Evolutionary conservation across 2,329 filamentous ascomycete genomes (phyloP).

Genomic region (Pochonia chlamydosporia): DNA sequence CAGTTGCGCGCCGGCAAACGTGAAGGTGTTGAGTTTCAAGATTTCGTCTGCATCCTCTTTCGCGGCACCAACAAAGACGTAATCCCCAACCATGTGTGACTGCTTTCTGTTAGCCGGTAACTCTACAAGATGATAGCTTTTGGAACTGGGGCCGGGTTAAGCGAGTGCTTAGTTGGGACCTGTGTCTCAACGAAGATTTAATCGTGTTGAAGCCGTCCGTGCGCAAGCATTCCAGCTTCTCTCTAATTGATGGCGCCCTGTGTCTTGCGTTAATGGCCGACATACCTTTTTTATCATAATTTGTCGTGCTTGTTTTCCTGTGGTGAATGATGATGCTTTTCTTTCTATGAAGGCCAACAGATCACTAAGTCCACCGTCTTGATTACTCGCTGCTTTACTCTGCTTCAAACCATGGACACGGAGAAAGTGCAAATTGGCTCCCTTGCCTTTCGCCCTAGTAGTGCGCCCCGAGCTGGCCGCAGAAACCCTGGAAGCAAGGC

Average conservation of each 20-base stretch:
- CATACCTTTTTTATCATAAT: constrained; percentile 75
- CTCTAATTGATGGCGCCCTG: constrained; percentile 7
- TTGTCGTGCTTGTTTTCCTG: constrained; percentile 35
- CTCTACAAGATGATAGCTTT: constrained; percentile 30
- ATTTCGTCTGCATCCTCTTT: constrained; percentile 59
- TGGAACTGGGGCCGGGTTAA: constrained; percentile 1
- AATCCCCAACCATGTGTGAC: constrained; percentile 65
- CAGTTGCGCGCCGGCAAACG: constrained; percentile 60
- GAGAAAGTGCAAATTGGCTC: constrained; percentile 27
- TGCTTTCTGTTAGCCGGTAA: constrained; percentile 53
- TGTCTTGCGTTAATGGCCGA: constrained; percentile 30
- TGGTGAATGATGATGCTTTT: constrained; percentile 54
- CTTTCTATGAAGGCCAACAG: constrained; percentile 65
- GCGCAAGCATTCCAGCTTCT: constrained; percentile 5
- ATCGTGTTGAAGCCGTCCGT: constrained; percentile 2
- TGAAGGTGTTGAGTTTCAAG: constrained; percentile 61
- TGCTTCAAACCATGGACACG: constrained; percentile 57
- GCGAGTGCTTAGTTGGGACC: constrained; percentile 1
- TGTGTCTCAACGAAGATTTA: not conserved
- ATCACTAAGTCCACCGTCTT: constrained; percentile 60
- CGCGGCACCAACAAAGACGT: constrained; percentile 61
- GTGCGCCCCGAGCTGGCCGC: constrained; percentile 19
- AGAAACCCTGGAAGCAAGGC: constrained; percentile 28
- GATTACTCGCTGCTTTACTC: constrained; percentile 62
- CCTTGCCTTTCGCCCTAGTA: constrained; percentile 17